A percentile compares a stretch with the other conserved stretches of the same genome.
These are phyloP conservation scores for Pichia sp. DNA, from an alignment of 1,139 yeast genomes.

Conservation along the genomic window DNA sequence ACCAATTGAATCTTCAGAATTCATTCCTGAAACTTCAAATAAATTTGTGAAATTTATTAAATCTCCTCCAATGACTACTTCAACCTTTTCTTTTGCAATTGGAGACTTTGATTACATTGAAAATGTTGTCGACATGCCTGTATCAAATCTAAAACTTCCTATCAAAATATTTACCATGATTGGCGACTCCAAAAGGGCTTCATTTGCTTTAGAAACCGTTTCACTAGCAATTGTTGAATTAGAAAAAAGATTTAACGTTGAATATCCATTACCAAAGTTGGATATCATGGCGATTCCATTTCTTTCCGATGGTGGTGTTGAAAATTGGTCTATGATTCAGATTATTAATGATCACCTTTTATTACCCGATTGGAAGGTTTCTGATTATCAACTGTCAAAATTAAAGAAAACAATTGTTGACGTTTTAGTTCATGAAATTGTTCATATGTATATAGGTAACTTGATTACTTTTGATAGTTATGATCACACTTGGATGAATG, in stretches of 20 bases:
- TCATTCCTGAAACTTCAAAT: constrained; percentile 22
- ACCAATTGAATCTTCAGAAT: constrained; percentile 25
- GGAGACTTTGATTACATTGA: constrained; percentile 58
- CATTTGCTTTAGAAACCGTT: constrained; percentile 41
- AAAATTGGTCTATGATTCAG: constrained; percentile 65
- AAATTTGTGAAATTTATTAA: constrained; percentile 38
- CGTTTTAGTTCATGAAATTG: constrained; percentile 60
- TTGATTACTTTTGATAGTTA: constrained; percentile 59
- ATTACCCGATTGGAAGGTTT: constrained; percentile 30
- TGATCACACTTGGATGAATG: constrained; percentile 66
- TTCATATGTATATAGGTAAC: constrained; percentile 77
- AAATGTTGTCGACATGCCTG: constrained; percentile 25
- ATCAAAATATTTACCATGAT: constrained; percentile 50
- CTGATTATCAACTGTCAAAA: constrained; percentile 14
- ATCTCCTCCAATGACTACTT: constrained; percentile 54
- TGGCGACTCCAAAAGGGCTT: constrained; percentile 43
- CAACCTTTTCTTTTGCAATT: constrained; percentile 58
- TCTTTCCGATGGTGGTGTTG: constrained; percentile 72
- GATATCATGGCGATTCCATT: constrained; percentile 66
- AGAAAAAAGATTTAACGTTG: constrained; percentile 36
- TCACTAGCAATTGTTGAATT: constrained; percentile 41
- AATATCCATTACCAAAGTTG: constrained; percentile 54
- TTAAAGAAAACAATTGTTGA: constrained; percentile 37
- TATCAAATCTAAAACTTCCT: constrained; percentile 31
- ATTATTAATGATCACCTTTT: constrained; percentile 49